Evolutionary conservation across 305 asterid species (phyloP).

Genomic region (Fraxinus sp.): DNA sequence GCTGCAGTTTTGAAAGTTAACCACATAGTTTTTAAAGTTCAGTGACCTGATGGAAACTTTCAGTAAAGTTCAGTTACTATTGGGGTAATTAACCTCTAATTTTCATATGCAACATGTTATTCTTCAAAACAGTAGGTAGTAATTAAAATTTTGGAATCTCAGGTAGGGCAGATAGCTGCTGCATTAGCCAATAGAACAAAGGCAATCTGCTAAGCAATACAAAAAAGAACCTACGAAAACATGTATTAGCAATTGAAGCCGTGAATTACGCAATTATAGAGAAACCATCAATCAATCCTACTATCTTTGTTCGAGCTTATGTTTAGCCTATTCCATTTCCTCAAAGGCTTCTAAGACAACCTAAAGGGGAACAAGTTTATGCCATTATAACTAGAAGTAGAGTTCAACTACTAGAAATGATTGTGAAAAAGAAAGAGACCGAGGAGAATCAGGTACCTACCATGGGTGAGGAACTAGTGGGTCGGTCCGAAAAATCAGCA

Average conservation of each 20-base stretch:
- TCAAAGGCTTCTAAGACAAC: not conserved
- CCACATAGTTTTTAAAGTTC: too few relatives aligned
- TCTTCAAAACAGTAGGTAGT: too few relatives aligned
- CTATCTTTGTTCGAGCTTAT: not conserved
- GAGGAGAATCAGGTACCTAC: not conserved
- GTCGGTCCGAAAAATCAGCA: too few relatives aligned
- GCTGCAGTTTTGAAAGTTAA: too few relatives aligned
- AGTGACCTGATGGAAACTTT: too few relatives aligned
- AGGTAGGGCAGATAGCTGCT: too few relatives aligned
- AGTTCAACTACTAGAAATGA: not conserved
- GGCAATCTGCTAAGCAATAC: too few relatives aligned
- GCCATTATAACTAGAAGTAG: not conserved
- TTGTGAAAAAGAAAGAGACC: not conserved
- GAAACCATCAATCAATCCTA: not conserved
- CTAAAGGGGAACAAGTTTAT: not conserved
- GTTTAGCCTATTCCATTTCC: not conserved
- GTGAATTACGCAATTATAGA: not conserved
- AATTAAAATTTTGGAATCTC: too few relatives aligned
- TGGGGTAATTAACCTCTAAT: too few relatives aligned
- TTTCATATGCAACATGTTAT: too few relatives aligned
- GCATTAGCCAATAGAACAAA: not conserved
- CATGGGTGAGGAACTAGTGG: too few relatives aligned
- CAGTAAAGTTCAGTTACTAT: too few relatives aligned
- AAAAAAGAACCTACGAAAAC: not conserved
- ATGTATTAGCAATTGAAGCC: not conserved